phyloP scores from a whole-genome alignment of 2,329 filamentous ascomycete genomes.

The Calonectria ilicicola region DNA sequence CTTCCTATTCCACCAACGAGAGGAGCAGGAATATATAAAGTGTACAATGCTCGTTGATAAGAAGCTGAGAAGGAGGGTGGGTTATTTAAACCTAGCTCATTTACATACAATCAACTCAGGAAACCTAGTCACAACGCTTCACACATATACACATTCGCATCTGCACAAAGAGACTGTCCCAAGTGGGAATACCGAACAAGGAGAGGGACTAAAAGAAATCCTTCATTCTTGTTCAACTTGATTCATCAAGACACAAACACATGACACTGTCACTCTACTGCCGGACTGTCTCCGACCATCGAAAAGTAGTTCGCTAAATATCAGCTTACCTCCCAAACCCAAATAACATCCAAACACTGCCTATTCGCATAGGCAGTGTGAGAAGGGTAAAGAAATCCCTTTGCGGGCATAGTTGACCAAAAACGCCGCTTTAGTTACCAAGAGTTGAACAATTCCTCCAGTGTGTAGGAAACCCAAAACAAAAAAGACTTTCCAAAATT shows the following conservation, averaged over 20 bases:
- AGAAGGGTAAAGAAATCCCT: constrained; percentile 1
- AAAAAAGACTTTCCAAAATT: background rate
- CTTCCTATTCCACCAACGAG: constrained; percentile 1
- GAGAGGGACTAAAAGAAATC: constrained; percentile 11
- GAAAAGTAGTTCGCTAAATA: constrained; percentile 5
- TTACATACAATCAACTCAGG: too few relatives aligned
- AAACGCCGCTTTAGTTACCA: background rate
- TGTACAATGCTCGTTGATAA: background rate
- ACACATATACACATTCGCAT: background rate
- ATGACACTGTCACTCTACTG: constrained; percentile 28
- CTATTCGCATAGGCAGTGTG: constrained; percentile 8
- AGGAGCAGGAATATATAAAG: background rate
- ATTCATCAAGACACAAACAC: constrained; percentile 36
- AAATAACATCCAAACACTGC: constrained; percentile 2
- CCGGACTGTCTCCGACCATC: constrained; percentile 28
- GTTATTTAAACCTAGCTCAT: background rate
- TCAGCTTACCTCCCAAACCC: constrained; percentile 7
- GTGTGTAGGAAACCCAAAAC: background rate
- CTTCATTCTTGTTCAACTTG: constrained; percentile 34
- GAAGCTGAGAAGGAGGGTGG: background rate
- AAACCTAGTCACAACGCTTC: background rate
- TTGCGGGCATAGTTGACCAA: background rate
- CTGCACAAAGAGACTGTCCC: background rate
- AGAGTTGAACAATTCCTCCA: background rate
- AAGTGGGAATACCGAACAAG: constrained; percentile 2